phyloP scores from a whole-genome alignment of 2,329 filamentous ascomycete species.

The Aureobasidium sp. region DNA sequence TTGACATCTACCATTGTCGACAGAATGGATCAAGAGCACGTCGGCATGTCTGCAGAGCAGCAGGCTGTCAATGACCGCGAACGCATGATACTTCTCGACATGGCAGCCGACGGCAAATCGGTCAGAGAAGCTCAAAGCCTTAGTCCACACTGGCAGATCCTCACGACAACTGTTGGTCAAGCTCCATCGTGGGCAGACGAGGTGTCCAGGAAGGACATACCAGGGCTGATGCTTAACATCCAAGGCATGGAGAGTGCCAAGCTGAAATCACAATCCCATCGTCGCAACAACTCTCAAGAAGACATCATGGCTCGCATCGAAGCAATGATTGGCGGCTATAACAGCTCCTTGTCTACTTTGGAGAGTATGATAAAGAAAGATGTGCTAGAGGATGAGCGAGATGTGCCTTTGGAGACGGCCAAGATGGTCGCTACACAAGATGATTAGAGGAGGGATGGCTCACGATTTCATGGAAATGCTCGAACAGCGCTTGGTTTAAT shows the following conservation, averaged over 20 bases:
- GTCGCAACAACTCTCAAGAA: slow-evolving; percentile 11
- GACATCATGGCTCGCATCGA: slow-evolving; percentile 16
- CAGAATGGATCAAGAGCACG: slow-evolving; percentile 7
- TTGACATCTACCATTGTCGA: slow-evolving; percentile 53
- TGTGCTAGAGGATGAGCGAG: neutral
- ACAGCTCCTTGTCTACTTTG: slow-evolving; percentile 10
- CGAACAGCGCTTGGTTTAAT: neutral
- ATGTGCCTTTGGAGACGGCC: neutral
- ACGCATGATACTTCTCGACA: slow-evolving; percentile 51
- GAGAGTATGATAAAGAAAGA: slow-evolving; percentile 16
- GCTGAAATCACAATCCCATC: slow-evolving; percentile 1
- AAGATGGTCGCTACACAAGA: neutral
- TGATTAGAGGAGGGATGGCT: neutral
- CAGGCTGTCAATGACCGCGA: slow-evolving; percentile 29
- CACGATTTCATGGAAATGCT: neutral
- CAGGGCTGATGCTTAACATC: slow-evolving; percentile 55
- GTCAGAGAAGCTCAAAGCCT: slow-evolving; percentile 67
- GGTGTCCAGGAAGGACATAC: slow-evolving; percentile 24
- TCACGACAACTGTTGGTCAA: slow-evolving; percentile 45
- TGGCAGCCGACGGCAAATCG: slow-evolving; percentile 39
- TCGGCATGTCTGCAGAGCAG: neutral
- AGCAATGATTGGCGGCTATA: slow-evolving; percentile 16
- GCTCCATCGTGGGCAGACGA: slow-evolving; percentile 56
- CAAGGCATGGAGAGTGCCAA: slow-evolving; percentile 14
- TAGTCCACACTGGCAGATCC: slow-evolving; percentile 65